Evolutionary conservation across 805 yeast species (phyloP).

Genomic region (Clavispora carvajalis): DNA sequence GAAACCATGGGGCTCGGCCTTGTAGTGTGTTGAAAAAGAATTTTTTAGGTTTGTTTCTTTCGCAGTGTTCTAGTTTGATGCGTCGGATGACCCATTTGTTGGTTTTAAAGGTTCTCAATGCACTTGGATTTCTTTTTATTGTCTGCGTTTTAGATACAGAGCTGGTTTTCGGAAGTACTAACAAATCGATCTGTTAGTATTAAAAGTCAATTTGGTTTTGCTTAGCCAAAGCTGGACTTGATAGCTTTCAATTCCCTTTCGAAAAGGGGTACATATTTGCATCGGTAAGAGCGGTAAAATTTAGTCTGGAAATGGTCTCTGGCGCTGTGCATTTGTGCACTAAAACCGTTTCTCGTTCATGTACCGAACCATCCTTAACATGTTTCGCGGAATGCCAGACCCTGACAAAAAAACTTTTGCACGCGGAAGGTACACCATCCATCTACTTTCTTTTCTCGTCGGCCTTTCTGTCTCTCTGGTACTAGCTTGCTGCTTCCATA

Average conservation of each 20-base stretch:
- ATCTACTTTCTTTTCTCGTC: not conserved
- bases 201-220: too few relatives aligned
- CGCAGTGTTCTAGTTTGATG: too few relatives aligned
- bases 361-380: slow-evolving; percentile 1
- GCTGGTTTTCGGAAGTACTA: too few relatives aligned
- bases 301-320: not conserved
- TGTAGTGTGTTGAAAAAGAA: too few relatives aligned
- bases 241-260: too few relatives aligned
- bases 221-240: too few relatives aligned
- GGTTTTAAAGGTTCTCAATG: not conserved
- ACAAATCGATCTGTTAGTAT: too few relatives aligned
- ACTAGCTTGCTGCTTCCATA: not conserved
- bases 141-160: not conserved
- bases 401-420: not conserved
- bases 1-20: not conserved
- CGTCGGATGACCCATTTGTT: too few relatives aligned
- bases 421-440: not conserved
- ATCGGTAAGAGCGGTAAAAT: not conserved
- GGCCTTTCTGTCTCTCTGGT: not conserved
- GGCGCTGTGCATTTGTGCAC: not conserved
- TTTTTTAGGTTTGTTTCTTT: too few relatives aligned
- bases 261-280: too few relatives aligned
- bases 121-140: not conserved
- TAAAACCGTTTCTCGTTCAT: slow-evolving; percentile 3
- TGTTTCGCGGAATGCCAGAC: not conserved